Conservation (phyloP, 2,329 filamentous ascomycete genomes). For the Aspergillus ochraceus region DNA sequence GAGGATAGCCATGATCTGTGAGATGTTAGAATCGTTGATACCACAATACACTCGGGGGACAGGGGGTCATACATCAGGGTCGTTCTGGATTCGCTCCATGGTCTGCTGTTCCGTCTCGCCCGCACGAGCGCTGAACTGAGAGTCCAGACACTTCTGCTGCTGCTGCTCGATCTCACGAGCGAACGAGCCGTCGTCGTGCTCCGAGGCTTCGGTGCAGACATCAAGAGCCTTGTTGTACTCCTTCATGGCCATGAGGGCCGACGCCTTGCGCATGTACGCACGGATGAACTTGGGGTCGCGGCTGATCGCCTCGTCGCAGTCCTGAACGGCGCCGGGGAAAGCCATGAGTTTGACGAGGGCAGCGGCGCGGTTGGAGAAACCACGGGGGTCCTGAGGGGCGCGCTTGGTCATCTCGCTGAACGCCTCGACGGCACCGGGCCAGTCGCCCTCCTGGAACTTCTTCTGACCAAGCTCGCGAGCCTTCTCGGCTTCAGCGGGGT, state of each 20-base stretch:
- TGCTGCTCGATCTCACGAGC: conserved; percentile 89
- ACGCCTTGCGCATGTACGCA: conserved; percentile 93
- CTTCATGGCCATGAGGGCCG: conserved; percentile 95
- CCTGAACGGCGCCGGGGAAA: conserved; percentile 88
- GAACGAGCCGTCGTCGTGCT: conserved; percentile 80
- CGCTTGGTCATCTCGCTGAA: conserved; percentile 98
- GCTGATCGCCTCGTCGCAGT: conserved; percentile 90
- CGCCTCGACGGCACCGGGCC: conserved; percentile 89
- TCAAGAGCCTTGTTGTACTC: conserved; percentile 96
- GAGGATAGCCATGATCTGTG: conserved; percentile 80
- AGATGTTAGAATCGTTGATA: conserved; percentile 27
- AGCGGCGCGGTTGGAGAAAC: conserved; percentile 95
- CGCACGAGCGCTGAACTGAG: conserved; percentile 87
- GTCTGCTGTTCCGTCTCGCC: conserved; percentile 97
- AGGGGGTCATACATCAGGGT: conserved; percentile 75
- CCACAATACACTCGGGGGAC: too few species aligned
- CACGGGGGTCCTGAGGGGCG: conserved; percentile 84
- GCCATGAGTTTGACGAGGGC: conserved; percentile 96
- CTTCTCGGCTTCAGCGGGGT: conserved; percentile 90
- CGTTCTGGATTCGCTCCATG: conserved; percentile 81
- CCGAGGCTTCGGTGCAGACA: conserved; percentile 75
- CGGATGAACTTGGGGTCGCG: conserved; percentile 90
- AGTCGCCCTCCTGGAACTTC: conserved; percentile 96
- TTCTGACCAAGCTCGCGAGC: conserved; percentile 91
- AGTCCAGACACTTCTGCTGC: conserved; percentile 85